Percentiles rank a stretch among this genome's conserved stretches.
phyloP scores from a whole-genome alignment of 176 grass and related monocot species.

The Juncus inflexus region DNA sequence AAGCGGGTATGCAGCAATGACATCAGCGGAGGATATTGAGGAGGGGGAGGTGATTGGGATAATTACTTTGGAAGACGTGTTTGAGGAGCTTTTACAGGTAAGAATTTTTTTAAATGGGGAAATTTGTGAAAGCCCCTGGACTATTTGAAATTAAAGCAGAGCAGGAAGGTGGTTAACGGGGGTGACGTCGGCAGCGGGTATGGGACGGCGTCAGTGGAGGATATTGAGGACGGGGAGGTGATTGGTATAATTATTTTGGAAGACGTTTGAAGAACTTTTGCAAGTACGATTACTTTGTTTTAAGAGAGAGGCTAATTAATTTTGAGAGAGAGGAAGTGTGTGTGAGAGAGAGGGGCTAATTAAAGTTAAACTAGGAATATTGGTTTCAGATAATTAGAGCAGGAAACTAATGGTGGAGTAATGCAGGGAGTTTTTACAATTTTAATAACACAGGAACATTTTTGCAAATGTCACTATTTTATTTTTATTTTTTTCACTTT shows the following conservation, averaged over 20 bases:
- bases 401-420: background rate
- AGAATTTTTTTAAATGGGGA: background rate
- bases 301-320: background rate
- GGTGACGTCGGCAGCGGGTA: conserved; percentile 33
- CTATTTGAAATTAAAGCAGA: too few relatives aligned
- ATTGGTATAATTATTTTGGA: conserved; percentile 99
- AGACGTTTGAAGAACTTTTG: conserved; percentile 98
- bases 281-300: conserved; percentile 39
- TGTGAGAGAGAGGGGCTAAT: background rate
- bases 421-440: too few relatives aligned
- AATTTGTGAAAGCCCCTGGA: too few relatives aligned
- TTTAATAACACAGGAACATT: too few relatives aligned
- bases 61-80: conserved; percentile 98
- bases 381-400: background rate
- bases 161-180: too few relatives aligned
- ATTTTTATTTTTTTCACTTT: background rate
- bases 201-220: conserved; percentile 51
- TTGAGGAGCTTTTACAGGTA: conserved; percentile 98
- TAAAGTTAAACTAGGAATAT: background rate
- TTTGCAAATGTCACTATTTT: background rate
- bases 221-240: conserved; percentile 97
- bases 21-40: conserved; percentile 84
- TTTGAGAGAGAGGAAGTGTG: background rate
- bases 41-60: conserved; percentile 99
- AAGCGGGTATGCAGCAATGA: conserved; percentile 30